These are phyloP conservation scores for Lophiotrema nucula DNA, from an alignment of 495 filamentous ascomycete genomes.

Conservation along the genomic window DNA sequence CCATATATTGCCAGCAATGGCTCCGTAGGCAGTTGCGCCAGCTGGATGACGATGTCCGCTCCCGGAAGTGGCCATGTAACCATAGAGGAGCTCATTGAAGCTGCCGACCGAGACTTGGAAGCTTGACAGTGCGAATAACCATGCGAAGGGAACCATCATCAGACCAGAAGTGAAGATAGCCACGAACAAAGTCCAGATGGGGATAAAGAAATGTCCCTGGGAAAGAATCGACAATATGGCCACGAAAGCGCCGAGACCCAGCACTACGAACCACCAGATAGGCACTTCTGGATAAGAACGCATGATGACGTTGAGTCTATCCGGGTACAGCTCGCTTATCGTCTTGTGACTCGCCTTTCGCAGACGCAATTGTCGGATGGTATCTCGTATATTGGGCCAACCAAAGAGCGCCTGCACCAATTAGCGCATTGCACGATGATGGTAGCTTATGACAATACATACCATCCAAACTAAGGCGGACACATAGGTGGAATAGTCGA, in stretches of 20 bases:
- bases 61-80: constrained; percentile 53
- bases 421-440: too few relatives aligned
- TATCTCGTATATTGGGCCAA: constrained; percentile 46
- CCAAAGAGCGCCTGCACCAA: constrained; percentile 58
- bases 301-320: constrained; percentile 55
- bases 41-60: constrained; percentile 50
- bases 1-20: constrained; percentile 48
- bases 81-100: constrained; percentile 58
- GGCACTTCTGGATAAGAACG: constrained; percentile 56
- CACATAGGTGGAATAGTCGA: constrained; percentile 56
- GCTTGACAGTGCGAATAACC: constrained; percentile 57
- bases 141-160: constrained; percentile 54
- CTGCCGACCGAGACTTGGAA: constrained; percentile 52
- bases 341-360: constrained; percentile 44
- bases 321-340: constrained; percentile 49
- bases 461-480: constrained; percentile 57
- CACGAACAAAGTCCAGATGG: constrained; percentile 57
- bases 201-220: constrained; percentile 54
- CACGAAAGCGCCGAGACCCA: constrained; percentile 50
- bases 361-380: constrained; percentile 43
- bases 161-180: constrained; percentile 51
- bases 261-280: constrained; percentile 52
- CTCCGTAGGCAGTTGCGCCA: constrained; percentile 53
- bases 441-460: too few relatives aligned
- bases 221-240: constrained; percentile 49